Conservation (phyloP, 768 basidiomycete genomes). For the Lyophyllum semitale region DNA sequence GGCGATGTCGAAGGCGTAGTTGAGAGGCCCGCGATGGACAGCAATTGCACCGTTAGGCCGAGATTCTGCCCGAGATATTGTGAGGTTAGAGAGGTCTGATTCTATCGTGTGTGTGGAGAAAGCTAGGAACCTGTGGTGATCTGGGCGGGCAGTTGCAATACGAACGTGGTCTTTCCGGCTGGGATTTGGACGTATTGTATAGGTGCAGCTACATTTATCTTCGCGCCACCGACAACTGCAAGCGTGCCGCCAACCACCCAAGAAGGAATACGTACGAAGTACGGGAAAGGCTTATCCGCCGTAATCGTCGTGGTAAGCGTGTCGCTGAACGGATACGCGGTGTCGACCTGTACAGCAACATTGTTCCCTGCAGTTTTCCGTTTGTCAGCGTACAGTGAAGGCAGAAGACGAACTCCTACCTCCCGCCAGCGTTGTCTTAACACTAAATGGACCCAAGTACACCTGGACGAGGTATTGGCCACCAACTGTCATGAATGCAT, state of each 20-base stretch:
- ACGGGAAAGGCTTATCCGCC: slow-evolving; percentile 41
- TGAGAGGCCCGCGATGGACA: slow-evolving; percentile 53
- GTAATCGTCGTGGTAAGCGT: slow-evolving; percentile 43
- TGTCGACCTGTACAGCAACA: slow-evolving; percentile 43
- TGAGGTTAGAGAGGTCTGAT: neutral
- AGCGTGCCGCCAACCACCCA: slow-evolving; percentile 49
- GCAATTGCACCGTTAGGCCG: slow-evolving; percentile 54
- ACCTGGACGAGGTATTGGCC: slow-evolving; percentile 46
- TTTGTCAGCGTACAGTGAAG: too few relatives aligned
- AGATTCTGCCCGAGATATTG: slow-evolving; percentile 33
- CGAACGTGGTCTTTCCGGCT: slow-evolving; percentile 46
- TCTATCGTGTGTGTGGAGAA: neutral
- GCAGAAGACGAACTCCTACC: too few relatives aligned
- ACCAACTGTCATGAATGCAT: slow-evolving; percentile 46
- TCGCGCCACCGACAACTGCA: too few relatives aligned
- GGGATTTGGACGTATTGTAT: slow-evolving; percentile 40
- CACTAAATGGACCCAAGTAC: slow-evolving; percentile 47
- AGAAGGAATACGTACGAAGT: slow-evolving; percentile 47
- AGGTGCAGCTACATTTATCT: slow-evolving; percentile 39
- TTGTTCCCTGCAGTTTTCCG: too few relatives aligned
- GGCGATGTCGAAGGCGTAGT: slow-evolving; percentile 54
- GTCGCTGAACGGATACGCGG: slow-evolving; percentile 51
- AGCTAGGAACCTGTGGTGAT: slow-evolving; percentile 42
- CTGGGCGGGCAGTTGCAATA: slow-evolving; percentile 45
- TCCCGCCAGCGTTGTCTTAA: slow-evolving; percentile 36